These are phyloP conservation scores for Aspergillus spinulosporus DNA, from an alignment of 2,329 filamentous ascomycete species.

Conservation along the genomic window DNA sequence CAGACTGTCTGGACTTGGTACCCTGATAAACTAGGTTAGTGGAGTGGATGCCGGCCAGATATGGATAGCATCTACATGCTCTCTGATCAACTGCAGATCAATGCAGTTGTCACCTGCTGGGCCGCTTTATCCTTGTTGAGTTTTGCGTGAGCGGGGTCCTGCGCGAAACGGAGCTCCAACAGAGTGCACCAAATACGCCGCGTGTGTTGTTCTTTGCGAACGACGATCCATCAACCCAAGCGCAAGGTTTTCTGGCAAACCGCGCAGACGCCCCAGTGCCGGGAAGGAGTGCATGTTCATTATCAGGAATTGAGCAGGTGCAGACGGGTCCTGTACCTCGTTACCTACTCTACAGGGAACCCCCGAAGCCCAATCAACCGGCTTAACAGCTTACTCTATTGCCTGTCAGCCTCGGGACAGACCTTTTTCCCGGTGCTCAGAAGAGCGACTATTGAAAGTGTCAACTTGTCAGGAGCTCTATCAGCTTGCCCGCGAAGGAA, in stretches of 20 bases:
- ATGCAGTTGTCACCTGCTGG: constrained; percentile 13
- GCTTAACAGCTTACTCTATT: neutral
- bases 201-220: constrained; percentile 14
- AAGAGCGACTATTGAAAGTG: neutral
- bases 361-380: neutral
- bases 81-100: constrained; percentile 13
- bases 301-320: neutral
- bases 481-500: constrained; percentile 13
- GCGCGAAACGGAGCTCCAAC: constrained; percentile 7
- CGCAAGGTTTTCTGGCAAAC: neutral
- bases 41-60: constrained; percentile 14
- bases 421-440: neutral
- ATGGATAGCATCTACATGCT: constrained; percentile 16
- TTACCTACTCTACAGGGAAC: neutral
- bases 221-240: constrained; percentile 4
- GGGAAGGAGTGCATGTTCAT: constrained; percentile 5
- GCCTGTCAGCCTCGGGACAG: constrained; percentile 1
- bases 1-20: constrained; percentile 14
- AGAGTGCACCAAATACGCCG: neutral
- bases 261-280: neutral
- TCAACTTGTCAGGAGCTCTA: neutral
- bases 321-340: neutral
- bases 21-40: constrained; percentile 17
- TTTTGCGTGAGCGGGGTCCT: constrained; percentile 19
- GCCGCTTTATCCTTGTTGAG: constrained; percentile 10